These are phyloP conservation scores for Xylariales sp. DNA, from an alignment of 2,329 filamentous ascomycete genomes.

Conservation along the genomic window DNA sequence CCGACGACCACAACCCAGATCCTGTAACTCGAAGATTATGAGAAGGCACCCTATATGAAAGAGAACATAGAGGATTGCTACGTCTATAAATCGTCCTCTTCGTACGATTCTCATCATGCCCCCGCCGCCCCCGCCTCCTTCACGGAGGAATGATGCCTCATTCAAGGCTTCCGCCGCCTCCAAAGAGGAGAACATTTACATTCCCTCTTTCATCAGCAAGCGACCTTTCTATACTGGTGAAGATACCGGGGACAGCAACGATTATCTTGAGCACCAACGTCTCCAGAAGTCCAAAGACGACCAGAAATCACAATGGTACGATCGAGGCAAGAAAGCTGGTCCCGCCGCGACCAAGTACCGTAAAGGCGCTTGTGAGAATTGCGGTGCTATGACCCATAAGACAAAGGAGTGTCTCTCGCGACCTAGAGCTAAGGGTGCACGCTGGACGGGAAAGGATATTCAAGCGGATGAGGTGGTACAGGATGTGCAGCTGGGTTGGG, in stretches of 20 bases:
- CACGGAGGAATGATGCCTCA: conserved; percentile 25
- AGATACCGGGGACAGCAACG: conserved; percentile 68
- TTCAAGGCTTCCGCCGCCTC: conserved; percentile 37
- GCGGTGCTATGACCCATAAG: conserved; percentile 94
- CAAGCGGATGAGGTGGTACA: conserved; percentile 87
- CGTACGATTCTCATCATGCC: conserved; percentile 28
- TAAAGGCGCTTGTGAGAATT: conserved; percentile 98
- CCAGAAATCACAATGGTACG: conserved; percentile 86
- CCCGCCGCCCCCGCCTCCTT: conserved; percentile 30
- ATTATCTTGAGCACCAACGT: conserved; percentile 97
- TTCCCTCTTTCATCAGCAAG: conserved; percentile 95
- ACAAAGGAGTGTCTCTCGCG: conserved; percentile 88
- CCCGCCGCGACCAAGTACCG: conserved; percentile 94
- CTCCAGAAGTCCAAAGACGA: conserved; percentile 67
- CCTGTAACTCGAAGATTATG: too few relatives aligned
- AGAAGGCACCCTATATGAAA: too few relatives aligned
- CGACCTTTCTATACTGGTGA: conserved; percentile 91
- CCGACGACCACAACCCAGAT: too few relatives aligned
- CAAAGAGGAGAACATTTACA: conserved; percentile 97
- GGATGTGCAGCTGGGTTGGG: conserved; percentile 86
- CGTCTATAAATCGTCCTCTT: neutral
- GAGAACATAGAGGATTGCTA: neutral
- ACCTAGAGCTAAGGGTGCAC: conserved; percentile 83
- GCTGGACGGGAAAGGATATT: conserved; percentile 89
- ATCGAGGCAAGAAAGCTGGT: conserved; percentile 77